Base-by-base conservation (phyloP, 208 protist species). In the Kentomonas sorsogonicus region DNA sequence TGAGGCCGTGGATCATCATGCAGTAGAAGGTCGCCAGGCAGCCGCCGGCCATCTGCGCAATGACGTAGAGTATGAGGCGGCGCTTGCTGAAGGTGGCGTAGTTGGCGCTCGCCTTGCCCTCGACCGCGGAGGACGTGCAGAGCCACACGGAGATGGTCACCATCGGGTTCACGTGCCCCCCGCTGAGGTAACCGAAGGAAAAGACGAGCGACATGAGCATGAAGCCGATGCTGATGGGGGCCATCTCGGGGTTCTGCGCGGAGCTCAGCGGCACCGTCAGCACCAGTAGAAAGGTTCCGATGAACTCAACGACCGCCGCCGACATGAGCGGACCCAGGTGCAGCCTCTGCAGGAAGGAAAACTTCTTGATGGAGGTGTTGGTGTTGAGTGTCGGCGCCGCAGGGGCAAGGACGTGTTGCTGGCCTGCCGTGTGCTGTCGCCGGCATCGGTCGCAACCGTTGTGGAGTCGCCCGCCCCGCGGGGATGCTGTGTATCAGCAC, bases 121-220 rank as follows among this genome's bases (percentile, higher is more conserved):
- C 58, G 3, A 60, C 66, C 3, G 13, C 27, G 41, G 63, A 52
- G 38, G 76, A 59, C 31, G 66, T 80, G 53, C 72, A 79, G 25
- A 92, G 58, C 73, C 74, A 92, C 25, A 92, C 79, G 10, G 84
- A 76, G 60, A 88, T 66, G n/a, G 77, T 80, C 22, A 92, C 78
- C 63, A 83, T 83, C 7, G 84, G 84, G 56, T 92, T 92, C n/a
- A 92, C 34, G 55, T 92, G 84, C 1, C 84, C 84, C 10, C 84
- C 84, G 53, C 80, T 89, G 45, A 92, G 53, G 66, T 92, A 92
- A 26, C 77, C 77, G 61, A 92, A 88, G 16, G 80, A 83, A 53
- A 92, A 88, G 30, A 89, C 75, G 11, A 92, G 57, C 13, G 80
- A 82, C 71, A 86, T 79, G 30, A 88, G 65, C 60, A 89, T 69